Evolutionary conservation across 148 eudicot species (phyloP).

Genomic region (Chenopodium quinoa): DNA sequence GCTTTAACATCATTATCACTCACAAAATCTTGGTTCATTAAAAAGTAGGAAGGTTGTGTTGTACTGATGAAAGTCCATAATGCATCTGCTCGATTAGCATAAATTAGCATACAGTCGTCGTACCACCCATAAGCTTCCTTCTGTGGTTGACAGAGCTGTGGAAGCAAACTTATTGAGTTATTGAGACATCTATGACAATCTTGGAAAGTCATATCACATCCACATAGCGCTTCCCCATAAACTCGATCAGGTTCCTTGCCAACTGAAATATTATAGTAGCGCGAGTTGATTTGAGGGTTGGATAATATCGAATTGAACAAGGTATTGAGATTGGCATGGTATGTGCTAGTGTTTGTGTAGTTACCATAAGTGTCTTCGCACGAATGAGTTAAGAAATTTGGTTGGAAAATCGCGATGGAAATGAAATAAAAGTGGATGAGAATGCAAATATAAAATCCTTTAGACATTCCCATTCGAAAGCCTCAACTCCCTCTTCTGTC

Average conservation of each 20-base stretch:
- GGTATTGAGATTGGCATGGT: constrained; percentile 13
- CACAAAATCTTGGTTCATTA: neutral
- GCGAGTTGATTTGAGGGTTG: neutral
- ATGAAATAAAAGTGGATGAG: neutral
- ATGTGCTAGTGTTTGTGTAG: constrained; percentile 3
- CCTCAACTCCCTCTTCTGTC: too few relatives aligned
- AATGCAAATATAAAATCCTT: neutral
- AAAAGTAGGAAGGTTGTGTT: neutral
- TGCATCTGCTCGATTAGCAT: constrained; percentile 3
- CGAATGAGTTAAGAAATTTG: neutral
- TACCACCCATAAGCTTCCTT: constrained; percentile 37
- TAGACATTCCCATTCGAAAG: neutral
- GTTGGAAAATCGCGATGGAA: neutral
- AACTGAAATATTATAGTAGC: constrained; percentile 5
- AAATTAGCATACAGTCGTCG: constrained; percentile 25
- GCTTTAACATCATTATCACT: neutral
- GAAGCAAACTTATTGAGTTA: constrained; percentile 13
- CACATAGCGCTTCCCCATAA: constrained; percentile 27
- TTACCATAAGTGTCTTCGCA: neutral
- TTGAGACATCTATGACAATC: constrained; percentile 29
- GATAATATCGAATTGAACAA: neutral
- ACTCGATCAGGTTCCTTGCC: constrained; percentile 24
- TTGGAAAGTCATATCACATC: constrained; percentile 27
- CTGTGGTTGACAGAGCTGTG: constrained; percentile 26
- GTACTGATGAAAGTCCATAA: neutral